Percentiles rank a stretch among this genome's conserved stretches.
phyloP scores from a whole-genome alignment of 148 eudicot genomes.

The Rhododendron ferrugineum region DNA sequence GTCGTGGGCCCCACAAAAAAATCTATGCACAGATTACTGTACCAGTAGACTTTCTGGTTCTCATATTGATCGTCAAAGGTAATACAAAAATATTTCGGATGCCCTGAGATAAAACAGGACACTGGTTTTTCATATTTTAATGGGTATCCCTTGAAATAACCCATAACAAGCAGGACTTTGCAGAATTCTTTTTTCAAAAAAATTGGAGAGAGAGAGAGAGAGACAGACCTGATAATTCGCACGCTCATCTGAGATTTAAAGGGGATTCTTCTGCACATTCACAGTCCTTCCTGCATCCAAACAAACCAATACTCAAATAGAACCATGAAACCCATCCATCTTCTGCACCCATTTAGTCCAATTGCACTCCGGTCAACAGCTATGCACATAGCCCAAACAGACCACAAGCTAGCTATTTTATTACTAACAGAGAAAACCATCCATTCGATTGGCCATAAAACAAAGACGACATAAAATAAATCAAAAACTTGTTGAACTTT shows the following conservation, averaged over 20 bases:
- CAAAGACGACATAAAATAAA: neutral
- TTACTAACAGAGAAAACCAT: neutral
- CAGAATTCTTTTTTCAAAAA: neutral
- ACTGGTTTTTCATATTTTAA: neutral
- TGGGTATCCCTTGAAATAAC: neutral
- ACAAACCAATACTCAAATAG: slow-evolving; percentile 9
- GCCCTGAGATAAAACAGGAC: neutral
- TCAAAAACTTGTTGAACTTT: neutral
- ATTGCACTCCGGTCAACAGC: slow-evolving; percentile 10
- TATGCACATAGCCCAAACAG: slow-evolving; percentile 11
- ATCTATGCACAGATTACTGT: no score
- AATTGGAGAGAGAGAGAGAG: neutral
- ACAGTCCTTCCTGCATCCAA: slow-evolving; percentile 19
- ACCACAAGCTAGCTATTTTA: neutral
- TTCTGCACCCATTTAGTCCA: neutral
- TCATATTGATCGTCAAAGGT: neutral
- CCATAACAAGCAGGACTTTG: neutral
- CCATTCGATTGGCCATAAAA: neutral
- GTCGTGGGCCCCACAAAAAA: no score
- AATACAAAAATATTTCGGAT: neutral
- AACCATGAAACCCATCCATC: neutral
- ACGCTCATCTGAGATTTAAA: slow-evolving; percentile 1
- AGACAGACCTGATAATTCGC: slow-evolving; percentile 1
- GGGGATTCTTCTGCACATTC: neutral
- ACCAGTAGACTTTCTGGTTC: no score